These are phyloP conservation scores for Penicillium manginii DNA, from an alignment of 495 filamentous ascomycete genomes.

Conservation along the genomic window DNA sequence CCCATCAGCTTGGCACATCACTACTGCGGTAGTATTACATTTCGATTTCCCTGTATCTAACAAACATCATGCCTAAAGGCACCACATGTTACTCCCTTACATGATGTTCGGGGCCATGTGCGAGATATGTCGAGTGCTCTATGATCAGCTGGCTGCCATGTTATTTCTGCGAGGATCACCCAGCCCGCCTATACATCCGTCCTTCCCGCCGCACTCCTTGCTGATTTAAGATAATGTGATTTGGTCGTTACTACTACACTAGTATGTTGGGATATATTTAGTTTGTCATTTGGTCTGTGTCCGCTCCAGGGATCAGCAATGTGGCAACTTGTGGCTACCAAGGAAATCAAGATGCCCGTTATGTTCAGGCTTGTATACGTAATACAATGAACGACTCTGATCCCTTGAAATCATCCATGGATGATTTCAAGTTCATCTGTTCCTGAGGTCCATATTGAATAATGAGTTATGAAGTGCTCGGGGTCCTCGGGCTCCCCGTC, in stretches of 20 bases:
- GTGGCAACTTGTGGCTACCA: slow-evolving; percentile 1
- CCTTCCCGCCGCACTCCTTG: slow-evolving; percentile 14
- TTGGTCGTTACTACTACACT: too few relatives aligned
- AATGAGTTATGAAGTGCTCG: background rate
- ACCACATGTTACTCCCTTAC: slow-evolving; percentile 29
- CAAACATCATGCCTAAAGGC: slow-evolving; percentile 2
- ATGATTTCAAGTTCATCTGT: background rate
- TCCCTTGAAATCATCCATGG: too few relatives aligned
- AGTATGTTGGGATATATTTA: slow-evolving; percentile 1
- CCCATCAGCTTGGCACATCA: background rate
- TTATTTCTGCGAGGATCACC: slow-evolving; percentile 8
- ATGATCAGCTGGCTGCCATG: background rate
- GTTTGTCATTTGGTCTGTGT: slow-evolving; percentile 1
- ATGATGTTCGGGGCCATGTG: slow-evolving; percentile 25
- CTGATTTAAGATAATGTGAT: slow-evolving; percentile 4
- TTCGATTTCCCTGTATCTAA: background rate
- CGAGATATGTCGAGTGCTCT: slow-evolving; percentile 23
- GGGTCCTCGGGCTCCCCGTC: slow-evolving; percentile 9
- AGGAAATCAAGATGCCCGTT: background rate
- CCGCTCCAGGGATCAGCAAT: background rate
- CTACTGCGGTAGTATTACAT: background rate
- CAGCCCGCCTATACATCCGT: slow-evolving; percentile 10
- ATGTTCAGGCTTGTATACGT: background rate
- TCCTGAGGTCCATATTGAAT: background rate
- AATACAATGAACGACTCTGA: too few relatives aligned